Base-by-base conservation (phyloP, 768 basidiomycete genomes). In the Pulveroboletus ravenelii region DNA sequence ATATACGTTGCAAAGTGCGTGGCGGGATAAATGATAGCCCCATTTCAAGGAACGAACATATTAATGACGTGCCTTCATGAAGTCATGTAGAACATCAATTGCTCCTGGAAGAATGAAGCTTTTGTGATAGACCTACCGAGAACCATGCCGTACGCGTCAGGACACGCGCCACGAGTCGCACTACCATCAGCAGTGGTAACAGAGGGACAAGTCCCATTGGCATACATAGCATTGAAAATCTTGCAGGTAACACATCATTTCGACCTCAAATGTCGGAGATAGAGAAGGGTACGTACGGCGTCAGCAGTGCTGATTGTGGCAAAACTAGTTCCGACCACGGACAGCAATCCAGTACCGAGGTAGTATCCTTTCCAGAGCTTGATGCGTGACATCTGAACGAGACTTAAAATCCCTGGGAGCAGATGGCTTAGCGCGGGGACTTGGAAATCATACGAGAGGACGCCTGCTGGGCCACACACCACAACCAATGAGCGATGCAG, bases 41-140 rank as follows among this genome's bases (percentile, higher is more conserved):
- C n/a, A 92, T 89, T 66, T 91, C 86, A 38, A 89, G 76, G 69
- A 92, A 82, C 1, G 85, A 80, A 59, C 87, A 89, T 52, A 90
- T 78, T 18, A 89, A 70, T 0, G 85, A 84, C 0, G 89, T 89
- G 10, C 87, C 87, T 84, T 55, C 8, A 56, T 13, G 2, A 20
- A 31, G 3, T 12, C 14, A 45, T 5, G n/a, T 18, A 41, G 13
- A 29, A 23, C 2, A 13, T 43, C 5, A 18, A 17, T 39, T 27
- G 36, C 37, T 10, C 31, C 13, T 34, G 27, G 5, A 8, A 40
- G 20, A 29, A 25, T 23, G 15, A 41, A 6, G 9, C 5, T 3
- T 12, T 6, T 17, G 20, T 3, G 10, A 1, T 40, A 23, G 14
- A 56, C 71, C 39, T 57, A 81, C 89, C 85, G 27, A 91, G 76